Base-by-base conservation (phyloP, 1,284 basidiomycete genomes). In the Tylopilus sp. region DNA sequence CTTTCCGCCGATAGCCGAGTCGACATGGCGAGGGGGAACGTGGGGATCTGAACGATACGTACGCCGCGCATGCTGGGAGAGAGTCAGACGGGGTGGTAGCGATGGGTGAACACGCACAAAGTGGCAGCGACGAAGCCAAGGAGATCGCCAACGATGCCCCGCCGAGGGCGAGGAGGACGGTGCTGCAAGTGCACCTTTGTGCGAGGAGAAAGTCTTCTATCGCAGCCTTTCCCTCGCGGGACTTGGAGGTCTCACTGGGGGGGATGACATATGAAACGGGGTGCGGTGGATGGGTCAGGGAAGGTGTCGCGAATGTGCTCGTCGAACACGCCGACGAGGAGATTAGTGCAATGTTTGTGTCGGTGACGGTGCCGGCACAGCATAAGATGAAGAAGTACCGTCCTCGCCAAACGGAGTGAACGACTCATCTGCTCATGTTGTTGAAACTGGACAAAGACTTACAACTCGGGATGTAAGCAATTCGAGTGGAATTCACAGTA, bases 81-180 rank as follows among this genome's bases (percentile, higher is more conserved):
- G n/a, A n/a, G n/a, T n/a, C n/a, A n/a, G 46, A 19, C 2, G 8
- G 6, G 23, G 23, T 16, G 19, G 4, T 5, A 5, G 31, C 0
- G 8, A 25, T 2, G 23, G 8, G 8, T 2, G 29, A 25, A 1
- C 2, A 79, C 89, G 73, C 62, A 93, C 92, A 97, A 97, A n/a
- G 96, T 99, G 3, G 97, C 92, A 25, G 96, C 90, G 43, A 97
- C 94, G 62, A 97, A 99, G 35, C 96, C 96, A 51, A 93, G 86
- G 16, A 99, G 76, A 71, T 99, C 96, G 25, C 92, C 97, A 57
- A 99, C 92, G 53, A 99, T 97, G 44, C 96, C 96, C 96, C 96
- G 21, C 96, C 96, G 28, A 99, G 79, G 0, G 96, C 96, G 44
- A 99, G 74, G 51, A 98, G 77, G 55, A 98, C 92, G 3, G 92